Base-by-base conservation (phyloP, 1,284 basidiomycete species). In the Malassezia dermatis region DNA sequence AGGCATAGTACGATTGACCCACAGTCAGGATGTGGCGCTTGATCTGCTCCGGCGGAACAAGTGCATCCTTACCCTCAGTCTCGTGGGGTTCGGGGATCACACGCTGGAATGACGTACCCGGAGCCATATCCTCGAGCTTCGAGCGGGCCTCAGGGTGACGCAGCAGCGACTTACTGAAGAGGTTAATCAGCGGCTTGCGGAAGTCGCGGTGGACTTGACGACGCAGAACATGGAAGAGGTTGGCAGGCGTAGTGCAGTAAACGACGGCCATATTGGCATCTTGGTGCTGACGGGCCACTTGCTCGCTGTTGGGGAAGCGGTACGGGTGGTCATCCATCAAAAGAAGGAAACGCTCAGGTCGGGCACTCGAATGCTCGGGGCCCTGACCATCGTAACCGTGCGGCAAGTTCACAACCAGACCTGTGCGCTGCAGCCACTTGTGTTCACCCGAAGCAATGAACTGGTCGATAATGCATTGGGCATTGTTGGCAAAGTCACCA, bases 251-350 rank as follows among this genome's bases (percentile, higher is more conserved):
- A 27, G 91, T 91, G 17, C 88, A 86, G 78, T 96, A 96, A 35
- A 94, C 88, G 63, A 96, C 85, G 78, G 96, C 93, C 89, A 98
- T 91, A 77, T 98, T 99, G 77, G 89, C 93, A 76, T 99, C 94
- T 79, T 98, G 94, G 75, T 95, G 90, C 75, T 94, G 89, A 53
- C 94, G 81, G 75, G 91, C 88, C 63, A 91, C 79, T 80, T 93
- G 91, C 76, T 94, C 84, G 1, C 82, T 81, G 0, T 83, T 83
- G 4, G 94, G 94, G 83, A 84, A 96, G 63, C 85, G 75, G 76
- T 91, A 82, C 10, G 93, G 93, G 75, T 98, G 90, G 72, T 98
- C 94, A 76, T 95, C 94, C 71, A 90, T 94, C 37, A 99, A 82
- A 78, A 96, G 91, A 66, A 99, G 79, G 84, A 96, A 99, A 43